A percentile compares a stretch with the other conserved stretches of the same genome.
Conservation (phyloP, 139 green algal genomes). For the Volvox africanus region DNA sequence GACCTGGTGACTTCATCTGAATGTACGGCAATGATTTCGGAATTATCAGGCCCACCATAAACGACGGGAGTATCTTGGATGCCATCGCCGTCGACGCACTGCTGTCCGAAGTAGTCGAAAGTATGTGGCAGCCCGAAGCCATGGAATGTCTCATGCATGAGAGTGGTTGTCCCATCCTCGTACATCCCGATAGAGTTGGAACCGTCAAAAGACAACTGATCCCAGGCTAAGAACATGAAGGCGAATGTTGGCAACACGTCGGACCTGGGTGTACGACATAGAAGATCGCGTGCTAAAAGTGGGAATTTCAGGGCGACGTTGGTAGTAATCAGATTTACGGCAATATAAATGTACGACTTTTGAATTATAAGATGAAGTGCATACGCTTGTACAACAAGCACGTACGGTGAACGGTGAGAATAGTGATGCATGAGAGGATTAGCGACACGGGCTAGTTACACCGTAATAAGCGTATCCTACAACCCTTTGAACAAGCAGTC, state of each 20-base stretch:
- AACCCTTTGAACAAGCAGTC: too few relatives aligned
- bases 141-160: not conserved
- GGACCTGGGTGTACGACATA: not conserved
- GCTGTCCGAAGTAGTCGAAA: not conserved
- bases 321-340: too few relatives aligned
- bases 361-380: not conserved
- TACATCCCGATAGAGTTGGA: not conserved
- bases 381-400: not conserved
- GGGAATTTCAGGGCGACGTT: too few relatives aligned
- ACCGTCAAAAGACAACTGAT: not conserved
- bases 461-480: too few relatives aligned
- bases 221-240: not conserved
- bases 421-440: too few relatives aligned
- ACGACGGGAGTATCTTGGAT: not conserved
- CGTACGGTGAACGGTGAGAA: not conserved
- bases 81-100: not conserved
- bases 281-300: too few relatives aligned
- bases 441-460: too few relatives aligned
- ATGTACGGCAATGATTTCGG: too few relatives aligned
- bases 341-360: too few relatives aligned
- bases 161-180: not conserved
- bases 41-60: too few relatives aligned
- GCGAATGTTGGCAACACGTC: not conserved
- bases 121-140: not conserved
- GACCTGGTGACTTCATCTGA: too few relatives aligned